Percentiles rank a stretch among this genome's conserved stretches.
These are phyloP conservation scores for Eucalyptus cloeziana DNA, from an alignment of 345 rosid genomes.

Conservation along the genomic window DNA sequence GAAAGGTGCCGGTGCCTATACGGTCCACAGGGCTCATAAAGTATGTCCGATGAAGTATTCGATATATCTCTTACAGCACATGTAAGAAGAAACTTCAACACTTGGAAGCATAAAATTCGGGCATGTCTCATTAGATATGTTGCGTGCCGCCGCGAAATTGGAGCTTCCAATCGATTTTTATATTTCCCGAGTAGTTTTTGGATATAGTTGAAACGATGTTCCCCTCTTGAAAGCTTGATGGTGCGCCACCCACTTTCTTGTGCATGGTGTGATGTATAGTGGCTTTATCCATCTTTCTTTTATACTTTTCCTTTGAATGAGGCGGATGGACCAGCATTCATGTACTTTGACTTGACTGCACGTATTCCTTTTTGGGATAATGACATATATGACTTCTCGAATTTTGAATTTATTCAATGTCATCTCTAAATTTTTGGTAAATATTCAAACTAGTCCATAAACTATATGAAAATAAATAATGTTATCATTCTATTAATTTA, in stretches of 20 bases:
- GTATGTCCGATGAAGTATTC: background rate
- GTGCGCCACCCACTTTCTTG: background rate
- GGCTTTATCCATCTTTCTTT: background rate
- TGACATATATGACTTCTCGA: rapidly evolving
- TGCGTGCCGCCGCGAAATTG: background rate
- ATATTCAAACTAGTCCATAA: no score
- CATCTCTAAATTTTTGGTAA: rapidly evolving
- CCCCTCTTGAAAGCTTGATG: background rate
- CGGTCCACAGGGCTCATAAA: background rate
- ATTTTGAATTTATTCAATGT: no score
- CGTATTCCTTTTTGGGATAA: background rate
- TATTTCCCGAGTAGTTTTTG: background rate
- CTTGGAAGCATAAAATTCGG: background rate
- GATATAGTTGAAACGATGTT: background rate
- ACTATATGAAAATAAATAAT: background rate
- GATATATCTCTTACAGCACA: background rate
- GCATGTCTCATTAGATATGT: background rate
- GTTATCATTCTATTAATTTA: no score
- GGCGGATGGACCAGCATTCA: background rate
- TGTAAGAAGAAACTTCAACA: background rate
- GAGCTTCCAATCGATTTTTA: background rate
- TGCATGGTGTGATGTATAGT: background rate
- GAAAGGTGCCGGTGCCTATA: background rate
- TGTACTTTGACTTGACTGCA: background rate
- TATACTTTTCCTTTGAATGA: background rate